Percentiles rank a stretch among this genome's conserved stretches.
phyloP scores from a whole-genome alignment of 768 basidiomycete species.

The Russula emetica region DNA sequence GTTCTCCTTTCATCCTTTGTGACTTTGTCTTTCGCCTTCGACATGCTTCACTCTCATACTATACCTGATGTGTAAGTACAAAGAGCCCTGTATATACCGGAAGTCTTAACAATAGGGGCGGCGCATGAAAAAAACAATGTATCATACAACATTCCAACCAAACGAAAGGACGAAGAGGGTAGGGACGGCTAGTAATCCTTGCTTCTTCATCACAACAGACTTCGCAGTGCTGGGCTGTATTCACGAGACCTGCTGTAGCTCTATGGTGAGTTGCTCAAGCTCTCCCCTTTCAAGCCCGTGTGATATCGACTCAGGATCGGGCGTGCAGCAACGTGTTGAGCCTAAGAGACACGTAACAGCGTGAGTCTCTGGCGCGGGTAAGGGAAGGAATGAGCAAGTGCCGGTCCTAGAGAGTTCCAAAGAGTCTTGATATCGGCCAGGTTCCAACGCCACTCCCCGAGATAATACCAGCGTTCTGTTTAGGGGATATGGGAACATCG shows the following conservation, averaged over 20 bases:
- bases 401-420: slow-evolving; percentile 26
- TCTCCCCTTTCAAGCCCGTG: slow-evolving; percentile 39
- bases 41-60: too few relatives aligned
- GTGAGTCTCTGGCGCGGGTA: background rate
- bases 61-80: too few relatives aligned
- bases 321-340: slow-evolving; percentile 31
- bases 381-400: background rate
- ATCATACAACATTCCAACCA: background rate
- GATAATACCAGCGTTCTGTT: slow-evolving; percentile 24
- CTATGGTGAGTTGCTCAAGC: slow-evolving; percentile 41
- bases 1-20: too few relatives aligned
- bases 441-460: slow-evolving; percentile 23
- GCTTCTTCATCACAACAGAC: slow-evolving; percentile 5
- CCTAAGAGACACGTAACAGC: slow-evolving; percentile 7
- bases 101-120: background rate
- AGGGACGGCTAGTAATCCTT: background rate
- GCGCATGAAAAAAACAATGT: background rate
- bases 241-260: slow-evolving; percentile 15
- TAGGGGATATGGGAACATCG: background rate
- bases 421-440: slow-evolving; percentile 12
- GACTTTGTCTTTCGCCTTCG: too few relatives aligned
- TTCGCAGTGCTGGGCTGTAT: slow-evolving; percentile 4
- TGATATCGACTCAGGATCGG: slow-evolving; percentile 37
- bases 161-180: background rate
- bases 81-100: background rate